phyloP scores from a whole-genome alignment of 176 grass and related monocot genomes.

The Aegilops tauschii region DNA sequence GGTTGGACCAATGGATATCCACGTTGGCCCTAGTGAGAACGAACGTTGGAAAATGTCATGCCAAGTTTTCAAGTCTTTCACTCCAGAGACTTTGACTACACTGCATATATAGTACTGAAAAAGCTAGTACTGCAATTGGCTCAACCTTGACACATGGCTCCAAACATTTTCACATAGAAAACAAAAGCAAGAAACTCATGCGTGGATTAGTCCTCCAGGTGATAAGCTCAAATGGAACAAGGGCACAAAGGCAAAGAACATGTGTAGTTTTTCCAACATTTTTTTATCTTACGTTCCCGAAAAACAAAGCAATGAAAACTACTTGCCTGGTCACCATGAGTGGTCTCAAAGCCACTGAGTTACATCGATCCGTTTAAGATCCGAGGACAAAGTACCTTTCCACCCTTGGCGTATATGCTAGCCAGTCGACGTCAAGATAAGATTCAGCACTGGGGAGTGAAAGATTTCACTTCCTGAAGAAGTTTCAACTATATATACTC shows the following conservation, averaged over 20 bases:
- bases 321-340: not conserved
- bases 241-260: not conserved
- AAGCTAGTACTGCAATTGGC: not conserved
- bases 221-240: not conserved
- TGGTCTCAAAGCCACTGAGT: not conserved
- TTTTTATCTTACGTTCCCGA: not conserved
- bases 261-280: not conserved
- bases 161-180: not conserved
- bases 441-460: not conserved
- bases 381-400: not conserved
- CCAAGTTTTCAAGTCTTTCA: constrained; percentile 33
- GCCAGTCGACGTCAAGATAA: not conserved
- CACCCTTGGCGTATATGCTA: constrained; percentile 16
- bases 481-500: not conserved
- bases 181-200: not conserved
- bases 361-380: not conserved
- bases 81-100: constrained; percentile 49
- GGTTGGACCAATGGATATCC: constrained; percentile 37
- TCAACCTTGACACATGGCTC: constrained; percentile 25
- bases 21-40: constrained; percentile 32
- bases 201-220: not conserved
- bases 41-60: constrained; percentile 22
- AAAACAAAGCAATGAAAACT: constrained; percentile 17
- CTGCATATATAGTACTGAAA: not conserved
- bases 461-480: not conserved